A percentile compares a stretch with the other conserved stretches of the same genome.
These are phyloP conservation scores for Saturnispora gosingensis DNA, from an alignment of 805 yeast species.

Conservation along the genomic window DNA sequence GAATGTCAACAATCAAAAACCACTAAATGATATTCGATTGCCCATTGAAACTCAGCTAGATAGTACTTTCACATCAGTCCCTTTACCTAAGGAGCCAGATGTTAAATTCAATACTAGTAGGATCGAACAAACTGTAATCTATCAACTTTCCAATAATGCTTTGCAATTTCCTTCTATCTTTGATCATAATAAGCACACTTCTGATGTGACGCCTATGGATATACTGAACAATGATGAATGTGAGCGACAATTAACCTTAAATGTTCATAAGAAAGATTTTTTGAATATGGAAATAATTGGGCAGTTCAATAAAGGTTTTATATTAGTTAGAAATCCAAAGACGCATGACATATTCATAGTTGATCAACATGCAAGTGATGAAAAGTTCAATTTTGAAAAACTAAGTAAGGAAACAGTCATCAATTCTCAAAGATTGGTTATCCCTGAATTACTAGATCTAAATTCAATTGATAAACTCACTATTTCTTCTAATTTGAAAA, in stretches of 20 bases:
- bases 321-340: slow-evolving; percentile 52
- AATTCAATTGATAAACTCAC: slow-evolving; percentile 71
- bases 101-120: not conserved
- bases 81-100: not conserved
- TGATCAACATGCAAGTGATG: slow-evolving; percentile 98
- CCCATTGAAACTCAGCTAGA: not conserved
- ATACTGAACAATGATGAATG: slow-evolving; percentile 41
- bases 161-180: not conserved
- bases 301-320: slow-evolving; percentile 92
- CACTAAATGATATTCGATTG: not conserved
- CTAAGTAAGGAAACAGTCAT: slow-evolving; percentile 48
- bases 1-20: not conserved
- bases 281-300: slow-evolving; percentile 72
- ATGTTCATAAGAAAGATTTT: slow-evolving; percentile 67
- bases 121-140: slow-evolving; percentile 1
- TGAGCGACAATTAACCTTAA: slow-evolving; percentile 48
- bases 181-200: not conserved
- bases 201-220: slow-evolving; percentile 16
- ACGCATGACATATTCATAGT: slow-evolving; percentile 66
- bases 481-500: slow-evolving; percentile 47
- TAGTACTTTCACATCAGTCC: not conserved
- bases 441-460: slow-evolving; percentile 48
- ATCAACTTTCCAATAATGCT: not conserved
- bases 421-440: slow-evolving; percentile 61
- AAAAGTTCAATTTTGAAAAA: slow-evolving; percentile 80